Evolutionary conservation across 805 yeast genomes (phyloP).

Genomic region (Kodamaea nitidulidarum): DNA sequence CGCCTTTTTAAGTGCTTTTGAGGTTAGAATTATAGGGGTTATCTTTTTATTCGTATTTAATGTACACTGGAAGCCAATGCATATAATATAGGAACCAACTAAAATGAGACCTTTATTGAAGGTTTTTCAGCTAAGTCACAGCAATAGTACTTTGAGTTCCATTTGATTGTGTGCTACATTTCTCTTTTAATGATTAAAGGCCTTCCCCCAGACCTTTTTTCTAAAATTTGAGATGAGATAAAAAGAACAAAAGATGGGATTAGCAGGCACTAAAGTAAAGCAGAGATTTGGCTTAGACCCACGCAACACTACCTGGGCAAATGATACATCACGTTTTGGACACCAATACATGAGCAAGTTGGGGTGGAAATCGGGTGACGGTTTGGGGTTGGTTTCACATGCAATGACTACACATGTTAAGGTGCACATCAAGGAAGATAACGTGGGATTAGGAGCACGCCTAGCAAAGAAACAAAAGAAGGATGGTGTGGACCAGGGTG

Average conservation of each 20-base stretch:
- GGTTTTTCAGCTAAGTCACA: no score
- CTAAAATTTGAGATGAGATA: slow-evolving; percentile 9
- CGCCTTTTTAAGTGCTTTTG: no score
- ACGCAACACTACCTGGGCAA: slow-evolving; percentile 91
- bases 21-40: no score
- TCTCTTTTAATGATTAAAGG: no score
- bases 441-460: slow-evolving; percentile 85
- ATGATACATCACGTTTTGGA: slow-evolving; percentile 79
- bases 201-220: no score
- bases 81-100: no score
- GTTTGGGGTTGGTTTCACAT: slow-evolving; percentile 68
- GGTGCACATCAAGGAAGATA: slow-evolving; percentile 78
- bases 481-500: slow-evolving; percentile 75
- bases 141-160: no score
- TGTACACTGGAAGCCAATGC: no score
- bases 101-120: no score
- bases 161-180: no score
- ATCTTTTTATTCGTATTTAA: no score
- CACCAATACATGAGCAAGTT: slow-evolving; percentile 74
- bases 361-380: slow-evolving; percentile 93
- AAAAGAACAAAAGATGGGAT: slow-evolving; percentile 51
- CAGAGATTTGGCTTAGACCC: slow-evolving; percentile 92
- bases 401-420: slow-evolving; percentile 79
- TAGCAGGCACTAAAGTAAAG: slow-evolving; percentile 74
- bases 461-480: slow-evolving; percentile 52